Evolutionary conservation across 805 yeast genomes (phyloP).

Genomic region (Wilhelminamyces savonicus): DNA sequence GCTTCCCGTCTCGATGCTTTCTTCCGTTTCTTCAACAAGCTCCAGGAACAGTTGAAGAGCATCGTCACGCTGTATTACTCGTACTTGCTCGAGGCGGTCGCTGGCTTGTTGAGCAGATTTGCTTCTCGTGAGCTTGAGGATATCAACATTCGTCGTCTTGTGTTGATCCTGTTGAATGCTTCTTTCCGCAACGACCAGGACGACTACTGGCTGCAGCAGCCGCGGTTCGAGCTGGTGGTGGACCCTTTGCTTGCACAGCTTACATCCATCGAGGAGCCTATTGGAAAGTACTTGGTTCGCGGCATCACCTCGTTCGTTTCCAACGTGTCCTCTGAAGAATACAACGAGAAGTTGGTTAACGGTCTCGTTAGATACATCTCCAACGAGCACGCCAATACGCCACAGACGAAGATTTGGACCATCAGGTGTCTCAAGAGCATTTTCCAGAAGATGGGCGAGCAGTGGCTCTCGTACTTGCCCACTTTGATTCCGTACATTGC

Average conservation of each 20-base stretch:
- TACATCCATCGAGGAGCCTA: constrained; percentile 56
- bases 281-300: constrained; percentile 78
- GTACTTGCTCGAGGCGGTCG: constrained; percentile 73
- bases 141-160: constrained; percentile 60
- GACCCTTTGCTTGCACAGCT: constrained; percentile 62
- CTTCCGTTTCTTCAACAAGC: constrained; percentile 77
- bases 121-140: constrained; percentile 33
- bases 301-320: constrained; percentile 69
- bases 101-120: constrained; percentile 47
- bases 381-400: constrained; percentile 41
- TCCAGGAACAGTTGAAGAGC: constrained; percentile 79
- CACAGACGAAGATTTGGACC: constrained; percentile 79
- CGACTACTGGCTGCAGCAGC: constrained; percentile 89
- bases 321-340: constrained; percentile 61
- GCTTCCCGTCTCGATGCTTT: constrained; percentile 62
- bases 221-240: constrained; percentile 72
- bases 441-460: constrained; percentile 89
- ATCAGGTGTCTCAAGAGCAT: constrained; percentile 71
- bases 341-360: constrained; percentile 57
- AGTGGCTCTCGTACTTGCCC: constrained; percentile 86
- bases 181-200: constrained; percentile 87
- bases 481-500: constrained; percentile 94
- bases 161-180: constrained; percentile 65
- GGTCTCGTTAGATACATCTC: constrained; percentile 31
- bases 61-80: constrained; percentile 86